Evolutionary conservation across 495 filamentous ascomycete species (phyloP).

Genomic region (Penicillium taxi): DNA sequence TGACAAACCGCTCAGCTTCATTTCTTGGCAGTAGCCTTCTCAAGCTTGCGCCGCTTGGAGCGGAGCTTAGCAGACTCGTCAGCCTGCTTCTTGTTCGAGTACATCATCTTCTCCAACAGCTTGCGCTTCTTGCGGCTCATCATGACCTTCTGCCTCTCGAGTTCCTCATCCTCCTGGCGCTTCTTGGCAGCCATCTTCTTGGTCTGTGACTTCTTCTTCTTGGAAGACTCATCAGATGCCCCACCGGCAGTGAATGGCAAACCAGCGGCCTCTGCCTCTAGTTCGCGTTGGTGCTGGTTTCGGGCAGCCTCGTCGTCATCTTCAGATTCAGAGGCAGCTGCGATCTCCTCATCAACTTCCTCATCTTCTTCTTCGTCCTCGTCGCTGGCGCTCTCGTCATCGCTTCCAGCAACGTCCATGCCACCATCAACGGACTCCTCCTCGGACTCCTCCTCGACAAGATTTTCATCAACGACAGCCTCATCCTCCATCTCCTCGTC

Average conservation of each 20-base stretch:
- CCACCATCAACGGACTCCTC: slow-evolving; percentile 41
- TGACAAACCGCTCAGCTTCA: slow-evolving; percentile 16
- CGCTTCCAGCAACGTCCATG: slow-evolving; percentile 52
- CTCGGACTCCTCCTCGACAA: slow-evolving; percentile 19
- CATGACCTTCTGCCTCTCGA: slow-evolving; percentile 86
- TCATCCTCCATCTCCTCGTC: slow-evolving; percentile 39
- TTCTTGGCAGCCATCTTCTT: slow-evolving; percentile 62
- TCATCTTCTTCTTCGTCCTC: slow-evolving; percentile 35
- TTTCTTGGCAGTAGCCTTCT: slow-evolving; percentile 47
- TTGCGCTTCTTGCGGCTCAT: slow-evolving; percentile 87
- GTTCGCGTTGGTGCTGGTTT: slow-evolving; percentile 69
- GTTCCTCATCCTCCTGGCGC: slow-evolving; percentile 70
- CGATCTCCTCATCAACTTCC: slow-evolving; percentile 36
- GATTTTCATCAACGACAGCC: slow-evolving; percentile 26
- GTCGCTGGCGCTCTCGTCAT: slow-evolving; percentile 41
- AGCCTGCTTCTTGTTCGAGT: slow-evolving; percentile 76
- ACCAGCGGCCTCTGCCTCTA: slow-evolving; percentile 79
- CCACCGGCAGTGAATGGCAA: slow-evolving; percentile 37
- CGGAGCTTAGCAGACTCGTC: slow-evolving; percentile 67
- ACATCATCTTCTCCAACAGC: slow-evolving; percentile 85
- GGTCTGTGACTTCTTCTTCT: slow-evolving; percentile 53
- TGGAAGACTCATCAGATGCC: slow-evolving; percentile 33
- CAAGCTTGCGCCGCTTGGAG: slow-evolving; percentile 79
- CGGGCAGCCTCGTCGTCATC: slow-evolving; percentile 44
- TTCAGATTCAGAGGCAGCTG: slow-evolving; percentile 36